Conservation (phyloP, 495 filamentous ascomycete genomes). For the Lindgomyces ingoldianus region DNA sequence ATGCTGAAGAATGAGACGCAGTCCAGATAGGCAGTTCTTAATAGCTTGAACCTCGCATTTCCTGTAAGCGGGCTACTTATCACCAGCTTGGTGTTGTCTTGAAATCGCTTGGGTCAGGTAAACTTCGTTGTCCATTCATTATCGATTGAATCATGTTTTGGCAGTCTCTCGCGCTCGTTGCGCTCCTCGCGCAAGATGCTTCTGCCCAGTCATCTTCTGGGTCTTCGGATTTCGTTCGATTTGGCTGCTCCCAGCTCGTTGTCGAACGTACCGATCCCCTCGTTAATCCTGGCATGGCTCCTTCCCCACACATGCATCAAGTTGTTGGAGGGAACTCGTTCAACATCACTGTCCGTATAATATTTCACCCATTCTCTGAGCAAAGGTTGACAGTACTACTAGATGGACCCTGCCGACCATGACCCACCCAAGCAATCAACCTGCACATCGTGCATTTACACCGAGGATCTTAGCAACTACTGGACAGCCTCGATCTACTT, state of each 20-base stretch:
- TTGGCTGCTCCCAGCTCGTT: conserved; percentile 34
- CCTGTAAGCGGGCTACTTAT: neutral
- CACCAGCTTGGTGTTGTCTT: neutral
- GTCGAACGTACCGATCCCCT: conserved; percentile 33
- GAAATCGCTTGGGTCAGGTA: neutral
- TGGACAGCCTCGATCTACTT: conserved; percentile 36
- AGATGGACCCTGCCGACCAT: conserved; percentile 23
- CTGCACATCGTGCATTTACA: conserved; percentile 33
- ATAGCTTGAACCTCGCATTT: neutral
- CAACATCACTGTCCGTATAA: conserved; percentile 21
- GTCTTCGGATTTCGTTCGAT: conserved; percentile 27
- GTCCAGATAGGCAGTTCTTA: conserved; percentile 1
- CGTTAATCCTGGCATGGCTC: conserved; percentile 21
- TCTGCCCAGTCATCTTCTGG: conserved; percentile 4
- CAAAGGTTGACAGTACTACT: conserved; percentile 4
- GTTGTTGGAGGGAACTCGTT: conserved; percentile 34
- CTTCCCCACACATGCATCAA: conserved; percentile 32
- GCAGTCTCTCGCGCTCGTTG: neutral
- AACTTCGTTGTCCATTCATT: too few species aligned
- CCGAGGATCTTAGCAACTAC: conserved; percentile 32
- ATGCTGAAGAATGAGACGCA: neutral
- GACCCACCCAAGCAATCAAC: conserved; percentile 21
- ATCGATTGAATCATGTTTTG: too few species aligned
- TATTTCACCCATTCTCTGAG: neutral
- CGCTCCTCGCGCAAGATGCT: conserved; percentile 19